phyloP scores from a whole-genome alignment of 495 filamentous ascomycete genomes.

The Penicillium maclennaniae region DNA sequence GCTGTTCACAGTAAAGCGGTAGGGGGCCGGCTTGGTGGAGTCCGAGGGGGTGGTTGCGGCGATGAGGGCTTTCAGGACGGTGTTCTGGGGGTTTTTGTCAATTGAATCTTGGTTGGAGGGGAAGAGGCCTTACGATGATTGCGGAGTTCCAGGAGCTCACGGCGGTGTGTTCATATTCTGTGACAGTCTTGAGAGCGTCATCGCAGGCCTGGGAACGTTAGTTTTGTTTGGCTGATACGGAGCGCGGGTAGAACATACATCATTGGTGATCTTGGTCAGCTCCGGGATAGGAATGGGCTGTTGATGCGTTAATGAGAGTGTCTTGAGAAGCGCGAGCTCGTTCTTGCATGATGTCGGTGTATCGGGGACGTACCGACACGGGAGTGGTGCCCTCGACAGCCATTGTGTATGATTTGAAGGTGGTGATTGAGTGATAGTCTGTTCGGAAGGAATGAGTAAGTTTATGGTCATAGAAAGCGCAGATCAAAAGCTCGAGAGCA shows the following conservation, averaged over 20 bases:
- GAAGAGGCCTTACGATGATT: slow-evolving; percentile 72
- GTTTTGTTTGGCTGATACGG: not conserved
- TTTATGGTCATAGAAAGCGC: not conserved
- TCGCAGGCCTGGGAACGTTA: slow-evolving; percentile 67
- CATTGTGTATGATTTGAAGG: slow-evolving; percentile 26
- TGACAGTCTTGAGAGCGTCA: slow-evolving; percentile 61
- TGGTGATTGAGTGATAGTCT: not conserved
- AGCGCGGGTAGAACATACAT: slow-evolving; percentile 53
- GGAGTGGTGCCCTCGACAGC: slow-evolving; percentile 32
- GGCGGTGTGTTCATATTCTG: slow-evolving; percentile 76
- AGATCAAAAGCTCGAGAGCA: not conserved
- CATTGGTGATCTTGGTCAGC: slow-evolving; percentile 76
- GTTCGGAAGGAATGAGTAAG: not conserved
- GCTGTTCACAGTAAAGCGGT: slow-evolving; percentile 94
- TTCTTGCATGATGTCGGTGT: not conserved
- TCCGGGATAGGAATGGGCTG: slow-evolving; percentile 74
- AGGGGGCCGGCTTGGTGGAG: slow-evolving; percentile 47
- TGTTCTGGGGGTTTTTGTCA: slow-evolving; percentile 54
- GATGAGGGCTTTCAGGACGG: slow-evolving; percentile 80
- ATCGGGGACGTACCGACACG: slow-evolving; percentile 28
- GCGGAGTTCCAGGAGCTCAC: slow-evolving; percentile 81
- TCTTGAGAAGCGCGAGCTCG: not conserved
- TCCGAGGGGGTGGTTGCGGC: slow-evolving; percentile 65
- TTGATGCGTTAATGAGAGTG: slow-evolving; percentile 10
- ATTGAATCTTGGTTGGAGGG: not conserved